A percentile compares a stretch with the other conserved stretches of the same genome.
Conservation (phyloP, 2,329 filamentous ascomycete species). For the Fusarium chaquense region DNA sequence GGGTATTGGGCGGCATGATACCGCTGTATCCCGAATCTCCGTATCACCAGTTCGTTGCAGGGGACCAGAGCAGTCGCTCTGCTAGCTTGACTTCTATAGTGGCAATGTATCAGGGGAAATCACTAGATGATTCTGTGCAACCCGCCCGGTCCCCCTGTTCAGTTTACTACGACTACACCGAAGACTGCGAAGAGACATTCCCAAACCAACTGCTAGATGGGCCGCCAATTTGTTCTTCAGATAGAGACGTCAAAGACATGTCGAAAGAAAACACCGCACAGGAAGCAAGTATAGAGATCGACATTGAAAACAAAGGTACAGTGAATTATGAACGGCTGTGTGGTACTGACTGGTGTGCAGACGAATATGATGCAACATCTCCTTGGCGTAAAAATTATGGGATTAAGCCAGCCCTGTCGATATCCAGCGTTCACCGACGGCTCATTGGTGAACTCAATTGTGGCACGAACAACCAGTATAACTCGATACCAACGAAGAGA, state of each 20-base stretch:
- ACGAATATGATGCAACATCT: neutral
- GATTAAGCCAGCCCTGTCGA: neutral
- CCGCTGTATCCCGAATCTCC: constrained; percentile 46
- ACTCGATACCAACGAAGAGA: neutral
- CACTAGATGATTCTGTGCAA: constrained; percentile 46
- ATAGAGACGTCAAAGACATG: constrained; percentile 45
- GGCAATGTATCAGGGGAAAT: constrained; percentile 58
- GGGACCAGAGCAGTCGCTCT: constrained; percentile 56
- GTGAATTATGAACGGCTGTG: neutral
- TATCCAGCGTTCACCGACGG: neutral
- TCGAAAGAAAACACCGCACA: constrained; percentile 41
- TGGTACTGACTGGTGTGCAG: neutral
- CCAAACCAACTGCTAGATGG: constrained; percentile 28
- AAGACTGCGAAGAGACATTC: constrained; percentile 59
- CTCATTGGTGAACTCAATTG: neutral
- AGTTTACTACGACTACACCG: constrained; percentile 66
- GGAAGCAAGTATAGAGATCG: neutral
- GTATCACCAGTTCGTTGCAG: constrained; percentile 51
- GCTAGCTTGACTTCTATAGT: constrained; percentile 64
- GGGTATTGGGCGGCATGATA: constrained; percentile 54
- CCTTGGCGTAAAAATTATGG: neutral
- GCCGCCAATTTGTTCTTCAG: constrained; percentile 51
- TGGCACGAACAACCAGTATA: neutral
- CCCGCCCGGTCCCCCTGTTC: constrained; percentile 51
- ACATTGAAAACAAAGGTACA: neutral